Conservation (phyloP, 441 rosid species). For the Macaranga tanarius region DNA sequence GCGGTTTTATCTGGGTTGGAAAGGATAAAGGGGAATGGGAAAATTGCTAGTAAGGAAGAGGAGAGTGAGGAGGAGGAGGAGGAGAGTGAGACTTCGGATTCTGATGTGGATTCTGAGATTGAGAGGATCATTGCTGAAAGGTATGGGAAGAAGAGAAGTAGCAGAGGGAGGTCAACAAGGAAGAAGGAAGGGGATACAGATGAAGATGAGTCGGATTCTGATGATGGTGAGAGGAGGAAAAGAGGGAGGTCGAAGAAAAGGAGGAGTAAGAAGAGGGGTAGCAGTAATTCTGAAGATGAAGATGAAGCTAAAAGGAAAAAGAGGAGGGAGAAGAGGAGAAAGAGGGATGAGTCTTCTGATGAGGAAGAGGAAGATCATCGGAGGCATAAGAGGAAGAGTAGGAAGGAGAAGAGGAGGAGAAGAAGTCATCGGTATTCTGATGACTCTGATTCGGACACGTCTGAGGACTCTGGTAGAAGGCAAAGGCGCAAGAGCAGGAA, state of each 20-base stretch:
- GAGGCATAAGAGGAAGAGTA: conserved; percentile 46
- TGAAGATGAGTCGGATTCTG: conserved; percentile 49
- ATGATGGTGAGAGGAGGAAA: conserved; percentile 58
- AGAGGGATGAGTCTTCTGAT: conserved; percentile 47
- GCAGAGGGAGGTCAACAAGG: conserved; percentile 36
- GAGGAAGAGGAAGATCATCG: conserved; percentile 48
- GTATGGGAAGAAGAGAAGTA: conserved; percentile 44
- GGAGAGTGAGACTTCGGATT: conserved; percentile 73
- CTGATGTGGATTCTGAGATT: conserved; percentile 80
- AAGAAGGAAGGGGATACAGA: conserved; percentile 38
- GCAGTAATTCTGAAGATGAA: conserved; percentile 56
- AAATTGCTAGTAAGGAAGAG: conserved; percentile 47
- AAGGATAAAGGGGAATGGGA: conserved; percentile 65
- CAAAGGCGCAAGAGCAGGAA: conserved; percentile 56
- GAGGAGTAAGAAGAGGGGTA: conserved; percentile 26
- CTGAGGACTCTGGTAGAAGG: conserved; percentile 45
- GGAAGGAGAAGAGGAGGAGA: conserved; percentile 71
- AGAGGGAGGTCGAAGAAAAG: conserved; percentile 58
- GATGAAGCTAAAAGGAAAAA: conserved; percentile 50
- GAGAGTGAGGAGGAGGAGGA: conserved; percentile 69
- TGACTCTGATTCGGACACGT: conserved; percentile 48
- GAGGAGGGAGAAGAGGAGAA: conserved; percentile 51
- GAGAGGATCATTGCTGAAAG: conserved; percentile 84
- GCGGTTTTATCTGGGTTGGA: conserved; percentile 66
- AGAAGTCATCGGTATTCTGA: conserved; percentile 54